Evolutionary conservation across 495 filamentous ascomycete genomes (phyloP).

Genomic region (Choiromyces venosus): DNA sequence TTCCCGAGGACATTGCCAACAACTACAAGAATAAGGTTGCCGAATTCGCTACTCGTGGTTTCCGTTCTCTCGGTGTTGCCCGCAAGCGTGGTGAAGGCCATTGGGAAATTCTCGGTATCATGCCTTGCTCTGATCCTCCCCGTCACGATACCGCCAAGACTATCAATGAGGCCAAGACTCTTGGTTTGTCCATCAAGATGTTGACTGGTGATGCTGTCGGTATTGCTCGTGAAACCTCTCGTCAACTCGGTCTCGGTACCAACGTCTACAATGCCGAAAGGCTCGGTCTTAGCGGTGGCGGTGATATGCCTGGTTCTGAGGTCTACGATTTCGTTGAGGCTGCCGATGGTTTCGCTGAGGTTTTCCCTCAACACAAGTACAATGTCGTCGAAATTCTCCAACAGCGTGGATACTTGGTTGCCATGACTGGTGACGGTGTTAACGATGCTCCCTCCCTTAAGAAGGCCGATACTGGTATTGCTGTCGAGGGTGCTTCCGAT

Average conservation of each 20-base stretch:
- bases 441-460: slow-evolving; percentile 95
- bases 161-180: slow-evolving; percentile 77
- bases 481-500: slow-evolving; percentile 88
- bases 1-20: slow-evolving; percentile 65
- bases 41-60: slow-evolving; percentile 85
- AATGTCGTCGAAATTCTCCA: slow-evolving; percentile 96
- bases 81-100: slow-evolving; percentile 68
- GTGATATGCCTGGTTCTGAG: slow-evolving; percentile 86
- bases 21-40: slow-evolving; percentile 85
- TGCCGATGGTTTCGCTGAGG: slow-evolving; percentile 91
- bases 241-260: slow-evolving; percentile 82
- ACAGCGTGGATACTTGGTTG: slow-evolving; percentile 91
- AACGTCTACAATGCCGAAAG: slow-evolving; percentile 92
- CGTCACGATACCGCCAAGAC: slow-evolving; percentile 87
- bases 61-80: slow-evolving; percentile 86
- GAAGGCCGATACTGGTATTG: slow-evolving; percentile 92
- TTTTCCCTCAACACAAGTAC: slow-evolving; percentile 97
- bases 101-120: slow-evolving; percentile 91
- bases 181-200: slow-evolving; percentile 92
- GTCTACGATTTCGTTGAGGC: slow-evolving; percentile 91
- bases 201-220: slow-evolving; percentile 92
- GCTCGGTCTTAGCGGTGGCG: slow-evolving; percentile 70
- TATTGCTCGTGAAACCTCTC: slow-evolving; percentile 85
- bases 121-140: slow-evolving; percentile 88
- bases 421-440: slow-evolving; percentile 98